Evolutionary conservation across 805 yeast genomes (phyloP).

Genomic region (Teunomyces barrocoloradensis): DNA sequence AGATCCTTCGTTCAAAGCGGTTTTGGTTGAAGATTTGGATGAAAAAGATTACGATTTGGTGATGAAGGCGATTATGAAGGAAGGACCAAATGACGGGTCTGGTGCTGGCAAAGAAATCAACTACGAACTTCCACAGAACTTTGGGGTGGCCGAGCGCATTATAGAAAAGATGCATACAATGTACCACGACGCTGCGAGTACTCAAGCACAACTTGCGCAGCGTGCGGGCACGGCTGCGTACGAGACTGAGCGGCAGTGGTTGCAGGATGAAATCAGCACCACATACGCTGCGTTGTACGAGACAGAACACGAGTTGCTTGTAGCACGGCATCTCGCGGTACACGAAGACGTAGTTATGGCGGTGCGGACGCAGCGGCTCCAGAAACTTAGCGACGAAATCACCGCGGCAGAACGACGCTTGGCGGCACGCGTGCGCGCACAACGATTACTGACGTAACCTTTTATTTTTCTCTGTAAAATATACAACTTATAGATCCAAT

Average conservation of each 20-base stretch:
- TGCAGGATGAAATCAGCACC: constrained; percentile 9
- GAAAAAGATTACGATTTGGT: constrained; percentile 21
- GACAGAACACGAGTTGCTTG: constrained; percentile 15
- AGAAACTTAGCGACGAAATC: constrained; percentile 21
- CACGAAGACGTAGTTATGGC: constrained; percentile 20
- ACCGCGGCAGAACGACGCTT: not conserved
- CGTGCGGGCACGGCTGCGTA: constrained; percentile 6
- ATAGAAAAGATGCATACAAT: constrained; percentile 17
- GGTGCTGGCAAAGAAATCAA: not conserved
- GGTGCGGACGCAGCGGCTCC: constrained; percentile 17
- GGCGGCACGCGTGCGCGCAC: not conserved
- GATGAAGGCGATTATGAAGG: constrained; percentile 13
- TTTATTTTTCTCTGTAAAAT: not conserved
- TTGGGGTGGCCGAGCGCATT: constrained; percentile 15
- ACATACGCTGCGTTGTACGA: constrained; percentile 12
- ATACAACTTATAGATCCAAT: not conserved
- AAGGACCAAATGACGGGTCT: not conserved
- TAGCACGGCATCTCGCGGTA: constrained; percentile 6
- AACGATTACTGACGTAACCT: not conserved
- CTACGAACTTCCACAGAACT: constrained; percentile 13
- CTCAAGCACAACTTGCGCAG: constrained; percentile 1
- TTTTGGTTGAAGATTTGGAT: constrained; percentile 29
- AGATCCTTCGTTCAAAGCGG: constrained; percentile 16
- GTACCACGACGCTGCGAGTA: constrained; percentile 5
- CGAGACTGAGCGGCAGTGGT: constrained; percentile 2